These are phyloP conservation scores for Daldinia concentrica DNA, from an alignment of 495 filamentous ascomycete species.

Conservation along the genomic window DNA sequence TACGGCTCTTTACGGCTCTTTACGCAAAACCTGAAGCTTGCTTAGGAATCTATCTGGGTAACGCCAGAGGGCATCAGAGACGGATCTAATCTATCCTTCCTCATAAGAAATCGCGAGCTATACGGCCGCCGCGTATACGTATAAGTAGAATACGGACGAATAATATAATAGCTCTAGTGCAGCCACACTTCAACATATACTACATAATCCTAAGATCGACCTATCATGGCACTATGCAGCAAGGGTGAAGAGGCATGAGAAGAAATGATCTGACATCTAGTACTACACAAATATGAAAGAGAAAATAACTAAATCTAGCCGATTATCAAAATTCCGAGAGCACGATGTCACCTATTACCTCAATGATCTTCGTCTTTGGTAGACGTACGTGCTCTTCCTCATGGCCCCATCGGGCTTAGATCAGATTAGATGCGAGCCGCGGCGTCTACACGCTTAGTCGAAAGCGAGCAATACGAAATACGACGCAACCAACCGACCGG, in stretches of 20 bases:
- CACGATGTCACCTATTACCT: background rate
- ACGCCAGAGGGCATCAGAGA: background rate
- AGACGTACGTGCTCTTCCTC: background rate
- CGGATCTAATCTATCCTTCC: background rate
- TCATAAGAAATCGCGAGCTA: slow-evolving; percentile 12
- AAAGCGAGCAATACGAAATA: slow-evolving; percentile 38
- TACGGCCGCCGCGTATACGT: slow-evolving; percentile 2
- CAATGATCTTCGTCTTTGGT: too few species aligned
- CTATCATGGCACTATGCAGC: background rate
- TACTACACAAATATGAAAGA: background rate
- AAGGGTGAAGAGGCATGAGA: background rate
- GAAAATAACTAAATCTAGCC: background rate
- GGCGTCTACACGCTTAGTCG: slow-evolving; percentile 1
- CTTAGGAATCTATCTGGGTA: background rate
- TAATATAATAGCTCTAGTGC: background rate
- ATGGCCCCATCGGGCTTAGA: background rate
- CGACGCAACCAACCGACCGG: slow-evolving; percentile 1
- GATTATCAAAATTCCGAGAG: background rate
- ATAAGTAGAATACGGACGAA: slow-evolving; percentile 1
- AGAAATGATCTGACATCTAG: background rate
- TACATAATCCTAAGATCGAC: background rate
- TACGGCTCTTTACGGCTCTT: too few species aligned
- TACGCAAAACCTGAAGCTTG: background rate
- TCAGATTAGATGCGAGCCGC: background rate
- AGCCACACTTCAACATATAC: background rate